Conservation (phyloP, 495 filamentous ascomycete genomes). For the Aspergillus funiculosus region DNA sequence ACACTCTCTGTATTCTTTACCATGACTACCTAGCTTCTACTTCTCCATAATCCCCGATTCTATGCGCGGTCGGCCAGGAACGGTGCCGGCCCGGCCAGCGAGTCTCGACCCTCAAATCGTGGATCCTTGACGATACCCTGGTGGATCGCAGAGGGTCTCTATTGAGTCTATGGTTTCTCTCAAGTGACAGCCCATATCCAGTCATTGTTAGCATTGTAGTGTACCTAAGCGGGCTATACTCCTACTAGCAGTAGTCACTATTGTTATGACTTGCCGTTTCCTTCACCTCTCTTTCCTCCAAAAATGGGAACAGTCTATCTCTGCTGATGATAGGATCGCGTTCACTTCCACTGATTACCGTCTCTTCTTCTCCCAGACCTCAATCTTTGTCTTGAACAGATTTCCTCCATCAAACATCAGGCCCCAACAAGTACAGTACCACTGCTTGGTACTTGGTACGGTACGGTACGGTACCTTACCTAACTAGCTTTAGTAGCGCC, state of each 20-base stretch:
- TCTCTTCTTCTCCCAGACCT: neutral
- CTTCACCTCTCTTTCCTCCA: no score
- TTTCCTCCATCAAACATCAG: neutral
- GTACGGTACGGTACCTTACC: conserved; percentile 1
- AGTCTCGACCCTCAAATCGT: conserved; percentile 13
- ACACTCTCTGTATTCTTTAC: neutral
- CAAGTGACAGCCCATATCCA: no score
- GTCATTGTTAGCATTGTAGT: no score
- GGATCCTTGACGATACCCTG: conserved; percentile 6
- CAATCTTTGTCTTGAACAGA: neutral
- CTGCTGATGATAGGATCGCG: no score
- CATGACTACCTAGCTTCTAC: neutral
- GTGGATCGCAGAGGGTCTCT: neutral
- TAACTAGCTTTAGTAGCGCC: conserved; percentile 5
- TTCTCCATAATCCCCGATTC: conserved; percentile 15
- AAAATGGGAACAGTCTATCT: no score
- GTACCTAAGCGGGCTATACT: no score
- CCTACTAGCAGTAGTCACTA: no score
- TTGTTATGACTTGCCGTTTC: no score
- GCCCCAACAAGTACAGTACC: no score
- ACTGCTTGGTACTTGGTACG: neutral
- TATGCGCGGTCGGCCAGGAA: conserved; percentile 29
- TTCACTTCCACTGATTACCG: conserved; percentile 2
- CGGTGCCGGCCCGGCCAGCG: conserved; percentile 19
- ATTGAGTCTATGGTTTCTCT: no score